Evolutionary conservation across 192 early-diverging fungal genomes (phyloP), one percentile per base, ranked within the genome.

Genomic region (Dispira parvispora): DNA sequence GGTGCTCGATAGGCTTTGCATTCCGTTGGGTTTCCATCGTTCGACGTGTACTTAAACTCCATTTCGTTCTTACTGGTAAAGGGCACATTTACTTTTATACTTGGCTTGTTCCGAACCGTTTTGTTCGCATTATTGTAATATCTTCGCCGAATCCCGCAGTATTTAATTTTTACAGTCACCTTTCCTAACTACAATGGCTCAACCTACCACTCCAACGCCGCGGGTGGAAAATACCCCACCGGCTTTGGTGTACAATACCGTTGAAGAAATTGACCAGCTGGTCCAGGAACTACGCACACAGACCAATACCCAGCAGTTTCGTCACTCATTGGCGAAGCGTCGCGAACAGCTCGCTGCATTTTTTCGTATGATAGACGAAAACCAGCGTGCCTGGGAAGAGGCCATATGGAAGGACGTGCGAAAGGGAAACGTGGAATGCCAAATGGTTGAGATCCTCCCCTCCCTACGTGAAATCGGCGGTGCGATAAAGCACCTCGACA

Each of bases 321-420:
- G 23, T 65, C 53, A 63, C 3, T 67, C 76, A 20, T 45, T 84
- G 11, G 52, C 63, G 9, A 79, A 71, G 52, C 75, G 82, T 45
- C 78, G 79, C 50, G 67, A 80, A 46, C 88, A 87, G 67, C 74
- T 90, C 44, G 66, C 77, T 46, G 75, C 74, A 9, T 64, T 90
- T 0, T 80, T 83, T 46, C 58, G 70, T 26, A 67, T 86, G 45
- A 46, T 88, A 43, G 78, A 74, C 11, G 80, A 83, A 25, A 79
- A 87, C 56, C 78, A 84, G 57, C 70, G 69, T 13, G 57, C 45
- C 8, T 47, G 87, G 21, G 66, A 72, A 11, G 79, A 83, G 11
- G 80, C 84, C 12, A 47, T 83, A 21, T 65, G 63, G 52, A 65
- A 69, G 25, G 88, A 90, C 66, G 62, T 87, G 56, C 71, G 69